Conservation (phyloP, 495 filamentous ascomycete species). For the Trichoderma reesei region DNA sequence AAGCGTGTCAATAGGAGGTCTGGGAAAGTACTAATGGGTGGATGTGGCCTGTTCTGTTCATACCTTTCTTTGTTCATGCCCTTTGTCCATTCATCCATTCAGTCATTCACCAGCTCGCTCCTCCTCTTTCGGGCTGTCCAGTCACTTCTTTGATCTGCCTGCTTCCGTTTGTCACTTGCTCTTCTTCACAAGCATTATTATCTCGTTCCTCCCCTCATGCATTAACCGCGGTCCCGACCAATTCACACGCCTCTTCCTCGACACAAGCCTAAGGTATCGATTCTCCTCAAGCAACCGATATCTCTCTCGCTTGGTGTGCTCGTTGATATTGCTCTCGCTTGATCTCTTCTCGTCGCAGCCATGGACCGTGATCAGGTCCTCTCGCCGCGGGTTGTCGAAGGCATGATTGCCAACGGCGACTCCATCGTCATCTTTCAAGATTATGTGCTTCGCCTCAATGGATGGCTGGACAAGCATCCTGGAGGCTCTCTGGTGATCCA, state of each 20-base stretch:
- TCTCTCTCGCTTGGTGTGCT: background rate
- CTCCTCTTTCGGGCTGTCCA: background rate
- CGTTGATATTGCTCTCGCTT: background rate
- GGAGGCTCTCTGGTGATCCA: constrained; percentile 35
- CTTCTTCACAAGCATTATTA: background rate
- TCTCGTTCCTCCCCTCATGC: too few relatives aligned
- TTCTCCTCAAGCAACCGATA: too few relatives aligned
- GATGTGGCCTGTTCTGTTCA: too few relatives aligned
- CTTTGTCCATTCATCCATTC: background rate
- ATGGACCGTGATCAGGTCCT: constrained; percentile 13
- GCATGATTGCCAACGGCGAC: constrained; percentile 34
- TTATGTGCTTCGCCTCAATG: constrained; percentile 32
- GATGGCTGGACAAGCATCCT: constrained; percentile 37
- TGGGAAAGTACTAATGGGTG: background rate
- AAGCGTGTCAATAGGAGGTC: background rate
- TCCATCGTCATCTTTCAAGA: constrained; percentile 37
- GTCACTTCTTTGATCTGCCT: background rate
- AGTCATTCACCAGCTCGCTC: background rate
- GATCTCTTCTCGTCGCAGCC: background rate
- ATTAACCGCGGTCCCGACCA: too few relatives aligned
- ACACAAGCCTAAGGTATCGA: too few relatives aligned
- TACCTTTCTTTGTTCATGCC: background rate
- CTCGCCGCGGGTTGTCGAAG: constrained; percentile 22
- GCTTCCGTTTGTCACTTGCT: background rate
- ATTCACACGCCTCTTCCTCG: too few relatives aligned